Base-by-base conservation (phyloP, 805 yeast species). In the Pichia paraexigua region DNA sequence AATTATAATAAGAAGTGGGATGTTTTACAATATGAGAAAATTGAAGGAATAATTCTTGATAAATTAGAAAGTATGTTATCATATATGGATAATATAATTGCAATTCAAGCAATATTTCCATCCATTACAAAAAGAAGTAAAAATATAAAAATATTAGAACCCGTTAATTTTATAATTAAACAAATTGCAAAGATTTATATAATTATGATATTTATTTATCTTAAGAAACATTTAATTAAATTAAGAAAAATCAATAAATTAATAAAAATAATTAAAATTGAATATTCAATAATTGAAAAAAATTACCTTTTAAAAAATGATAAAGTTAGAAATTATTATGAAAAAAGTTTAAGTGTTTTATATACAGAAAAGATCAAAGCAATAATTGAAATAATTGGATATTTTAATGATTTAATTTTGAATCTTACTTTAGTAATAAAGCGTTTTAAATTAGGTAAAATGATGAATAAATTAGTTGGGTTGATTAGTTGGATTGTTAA, bases 401-500 rank as follows among this genome's bases (percentile, higher is more conserved):
- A 64, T 49, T 41, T 61, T 6, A 63, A 64, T 51, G 71, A 68
- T 44, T 50, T 68, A 10, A 32, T 66, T 1, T 48, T 68, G 37
- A 65, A 64, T 43, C 41, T 66, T 32, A 61, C 58, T 32, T 51
- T 67, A 20, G 56, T 65, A 9, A 56, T 51, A 39, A 55, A 59
- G 12, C 53, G 48, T 10, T 46, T 62, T 20, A 55, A 51, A 45
- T 45, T 66, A 17, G 66, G 68, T 3, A 53, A 50, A 22, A 13
- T 57, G 37, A 15, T 63, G 17, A 53, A 48, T 39, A 58, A 54
- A 39, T 25, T 61, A 21, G 56, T 64, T 39, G 62, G 61, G 25
- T 37, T 60, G 21, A 48, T 64, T 2, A 63, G 68, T 43, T 66
- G 71, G 71, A 43, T 63, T 0, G 55, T 62, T 27, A 59, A 63